These are phyloP conservation scores for Salix udensis DNA, from an alignment of 345 rosid genomes.

Conservation along the genomic window DNA sequence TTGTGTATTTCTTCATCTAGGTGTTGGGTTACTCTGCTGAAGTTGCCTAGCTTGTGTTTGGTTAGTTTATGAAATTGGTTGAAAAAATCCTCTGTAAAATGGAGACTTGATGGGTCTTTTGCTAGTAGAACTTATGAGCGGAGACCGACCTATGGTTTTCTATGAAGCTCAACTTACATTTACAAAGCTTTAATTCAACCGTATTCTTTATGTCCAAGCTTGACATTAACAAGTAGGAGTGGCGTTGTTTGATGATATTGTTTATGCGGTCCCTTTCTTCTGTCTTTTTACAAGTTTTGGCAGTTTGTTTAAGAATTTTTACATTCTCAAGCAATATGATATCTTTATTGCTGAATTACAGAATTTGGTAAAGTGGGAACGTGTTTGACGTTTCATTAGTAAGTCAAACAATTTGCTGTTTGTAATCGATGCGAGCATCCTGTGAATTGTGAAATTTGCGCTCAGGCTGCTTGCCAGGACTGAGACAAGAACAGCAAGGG, in stretches of 20 bases:
- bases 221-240: neutral
- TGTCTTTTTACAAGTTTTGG: neutral
- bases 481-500: conserved; percentile 9
- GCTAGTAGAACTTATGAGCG: conserved; percentile 1
- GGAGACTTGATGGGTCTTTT: conserved; percentile 18
- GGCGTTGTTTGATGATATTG: neutral
- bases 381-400: conserved; percentile 29
- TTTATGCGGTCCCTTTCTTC: neutral
- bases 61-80: conserved; percentile 18
- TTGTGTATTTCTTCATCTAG: conserved; percentile 8
- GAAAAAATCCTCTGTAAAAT: conserved; percentile 21
- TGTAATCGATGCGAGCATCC: neutral
- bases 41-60: conserved; percentile 1
- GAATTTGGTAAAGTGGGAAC: conserved; percentile 38
- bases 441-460: neutral
- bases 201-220: neutral
- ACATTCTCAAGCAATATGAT: conserved; percentile 25
- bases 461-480: neutral
- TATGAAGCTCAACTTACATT: neutral
- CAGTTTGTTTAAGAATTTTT: conserved; percentile 11
- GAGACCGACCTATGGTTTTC: conserved; percentile 1
- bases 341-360: conserved; percentile 37
- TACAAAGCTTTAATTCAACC: neutral
- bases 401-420: conserved; percentile 13
- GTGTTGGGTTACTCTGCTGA: conserved; percentile 19